Evolutionary conservation across 192 early-diverging fungal genomes (phyloP), one percentile per base, ranked within the genome.

Genomic region (Dissophora globulifera): DNA sequence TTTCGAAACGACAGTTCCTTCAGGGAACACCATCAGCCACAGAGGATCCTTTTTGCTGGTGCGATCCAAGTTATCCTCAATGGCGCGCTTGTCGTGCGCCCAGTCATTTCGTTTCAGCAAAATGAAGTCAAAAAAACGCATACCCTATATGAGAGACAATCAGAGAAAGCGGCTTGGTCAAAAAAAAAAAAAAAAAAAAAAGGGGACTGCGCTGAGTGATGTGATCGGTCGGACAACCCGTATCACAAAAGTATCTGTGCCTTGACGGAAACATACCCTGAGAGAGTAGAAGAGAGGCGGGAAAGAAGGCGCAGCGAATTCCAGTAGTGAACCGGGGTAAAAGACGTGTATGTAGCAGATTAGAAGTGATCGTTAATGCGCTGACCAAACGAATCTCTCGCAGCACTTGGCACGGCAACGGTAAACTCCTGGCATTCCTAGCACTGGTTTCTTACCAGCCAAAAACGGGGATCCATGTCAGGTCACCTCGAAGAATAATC

Each of bases 1-100:
- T 23, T 88, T 75, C 33, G 94, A 94, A 30, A 95, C 85, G 13
- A 96, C 89, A 16, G 97, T 99, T 56, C 97, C 97, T 80, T 99
- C 97, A 0, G 97, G 97, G 82, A 96, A 99, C 20, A 99, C 86
- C 19, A 97, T 83, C 25, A 99, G 86, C 96, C 93, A 95, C 41
- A 94, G 81, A 17, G 95, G 95, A 25, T 88, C 80, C 32, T 89
- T 79, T 10, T 78, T 79, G 12, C 78, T 67, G 54, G 89, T 79
- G 15, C 86, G 88, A 33, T 70, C 74, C 64, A 92, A 79, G 47
- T 90, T 91, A 4, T 82, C 61, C 38, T 78, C 57, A 66, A 94
- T 87, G 13, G 79, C 85, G 17, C 78, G 75, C 56, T 87, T 84
- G 82, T 96, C 94, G 57, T 92, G 82, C 16, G 83, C 86, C 87